Evolutionary conservation across 2,329 filamentous ascomycete genomes (phyloP).

Genomic region (Lachnellula arida): DNA sequence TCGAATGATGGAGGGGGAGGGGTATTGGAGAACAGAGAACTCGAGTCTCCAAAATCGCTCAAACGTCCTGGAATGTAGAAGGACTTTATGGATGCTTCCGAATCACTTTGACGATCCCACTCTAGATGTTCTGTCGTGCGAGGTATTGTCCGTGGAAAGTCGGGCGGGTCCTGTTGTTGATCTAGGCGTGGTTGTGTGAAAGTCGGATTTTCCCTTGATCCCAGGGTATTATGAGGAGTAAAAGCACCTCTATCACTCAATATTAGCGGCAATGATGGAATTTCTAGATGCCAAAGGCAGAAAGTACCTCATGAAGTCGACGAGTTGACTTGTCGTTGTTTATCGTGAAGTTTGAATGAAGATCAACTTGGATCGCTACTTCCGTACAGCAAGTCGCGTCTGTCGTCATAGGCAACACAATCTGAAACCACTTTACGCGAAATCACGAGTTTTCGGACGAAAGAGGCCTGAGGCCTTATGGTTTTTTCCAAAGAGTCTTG

Average conservation of each 20-base stretch:
- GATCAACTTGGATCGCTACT: background rate
- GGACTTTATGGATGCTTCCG: background rate
- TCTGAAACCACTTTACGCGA: no score
- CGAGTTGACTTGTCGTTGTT: background rate
- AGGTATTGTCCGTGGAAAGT: background rate
- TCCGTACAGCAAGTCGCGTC: background rate
- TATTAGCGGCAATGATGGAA: background rate
- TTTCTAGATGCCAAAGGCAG: background rate
- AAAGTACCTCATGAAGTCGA: constrained; percentile 13
- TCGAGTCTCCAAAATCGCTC: constrained; percentile 31
- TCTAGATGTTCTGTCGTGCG: background rate
- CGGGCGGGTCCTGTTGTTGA: constrained; percentile 2
- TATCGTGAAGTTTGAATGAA: background rate
- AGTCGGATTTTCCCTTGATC: constrained; percentile 11
- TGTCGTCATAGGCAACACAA: no score
- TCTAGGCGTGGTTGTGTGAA: constrained; percentile 2
- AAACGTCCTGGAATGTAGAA: constrained; percentile 4
- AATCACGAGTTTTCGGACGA: background rate
- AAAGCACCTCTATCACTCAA: constrained; percentile 14
- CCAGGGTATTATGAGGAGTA: constrained; percentile 20
- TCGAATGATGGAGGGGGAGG: constrained; percentile 15
- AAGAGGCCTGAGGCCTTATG: no score
- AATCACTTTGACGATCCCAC: background rate
- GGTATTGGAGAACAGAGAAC: constrained; percentile 26
- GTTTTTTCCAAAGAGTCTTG: no score